Conservation (phyloP, 495 filamentous ascomycete species). For the Daldinia concentrica region DNA sequence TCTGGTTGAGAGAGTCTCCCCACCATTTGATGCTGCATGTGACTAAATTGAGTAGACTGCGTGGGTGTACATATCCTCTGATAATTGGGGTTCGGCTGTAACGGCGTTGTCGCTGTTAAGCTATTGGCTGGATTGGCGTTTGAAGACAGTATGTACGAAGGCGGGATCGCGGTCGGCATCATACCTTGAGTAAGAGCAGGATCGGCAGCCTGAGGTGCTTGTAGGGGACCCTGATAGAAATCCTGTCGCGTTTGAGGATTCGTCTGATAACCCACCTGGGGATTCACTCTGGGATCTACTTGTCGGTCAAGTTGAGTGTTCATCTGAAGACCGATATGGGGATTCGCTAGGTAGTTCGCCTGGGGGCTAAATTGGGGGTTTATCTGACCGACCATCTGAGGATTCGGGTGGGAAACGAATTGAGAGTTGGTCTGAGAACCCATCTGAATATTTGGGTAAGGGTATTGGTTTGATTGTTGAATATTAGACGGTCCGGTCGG, state of each 20-base stretch:
- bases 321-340: not conserved
- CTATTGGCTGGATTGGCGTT: not conserved
- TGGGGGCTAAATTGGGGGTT: not conserved
- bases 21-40: not conserved
- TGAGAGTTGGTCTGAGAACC: not conserved
- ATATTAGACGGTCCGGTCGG: not conserved
- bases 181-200: not conserved
- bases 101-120: not conserved
- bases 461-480: not conserved
- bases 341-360: not conserved
- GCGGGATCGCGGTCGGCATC: not conserved
- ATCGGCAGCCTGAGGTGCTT: not conserved
- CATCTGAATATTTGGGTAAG: not conserved
- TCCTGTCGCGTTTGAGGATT: not conserved
- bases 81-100: not conserved
- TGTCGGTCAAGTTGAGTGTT: not conserved
- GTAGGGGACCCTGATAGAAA: not conserved
- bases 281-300: not conserved
- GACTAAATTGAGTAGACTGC: not conserved
- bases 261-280: not conserved
- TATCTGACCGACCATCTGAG: not conserved
- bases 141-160: not conserved
- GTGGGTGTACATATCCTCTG: not conserved
- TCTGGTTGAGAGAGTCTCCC: not conserved
- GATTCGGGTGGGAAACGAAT: not conserved